A percentile compares a stretch with the other conserved stretches of the same genome.
phyloP scores from a whole-genome alignment of 495 filamentous ascomycete species.

The Penicillium chermesinum region DNA sequence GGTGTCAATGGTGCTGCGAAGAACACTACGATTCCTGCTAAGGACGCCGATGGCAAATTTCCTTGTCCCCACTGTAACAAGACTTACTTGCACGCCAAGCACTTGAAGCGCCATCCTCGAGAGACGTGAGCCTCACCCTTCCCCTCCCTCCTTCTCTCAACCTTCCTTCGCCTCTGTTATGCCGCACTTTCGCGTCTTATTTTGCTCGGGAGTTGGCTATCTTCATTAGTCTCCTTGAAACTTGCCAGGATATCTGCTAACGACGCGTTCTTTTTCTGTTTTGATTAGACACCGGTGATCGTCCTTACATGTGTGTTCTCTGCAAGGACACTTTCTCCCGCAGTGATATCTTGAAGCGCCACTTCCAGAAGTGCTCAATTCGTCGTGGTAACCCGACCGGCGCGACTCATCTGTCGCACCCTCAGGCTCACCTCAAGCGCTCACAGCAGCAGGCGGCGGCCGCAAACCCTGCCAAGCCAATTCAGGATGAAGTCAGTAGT shows the following conservation, averaged over 20 bases:
- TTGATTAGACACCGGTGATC: constrained; percentile 79
- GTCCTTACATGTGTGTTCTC: constrained; percentile 93
- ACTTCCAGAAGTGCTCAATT: constrained; percentile 97
- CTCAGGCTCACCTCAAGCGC: constrained; percentile 82
- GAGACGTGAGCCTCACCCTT: constrained; percentile 66
- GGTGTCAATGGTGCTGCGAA: constrained; percentile 61
- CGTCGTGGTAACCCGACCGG: constrained; percentile 91
- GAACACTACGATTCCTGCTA: constrained; percentile 74
- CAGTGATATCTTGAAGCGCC: constrained; percentile 95
- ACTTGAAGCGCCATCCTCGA: constrained; percentile 93
- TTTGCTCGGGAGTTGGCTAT: too few species aligned
- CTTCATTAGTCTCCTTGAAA: too few species aligned
- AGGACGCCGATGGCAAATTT: constrained; percentile 95
- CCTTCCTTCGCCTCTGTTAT: too few species aligned
- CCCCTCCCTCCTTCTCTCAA: not conserved
- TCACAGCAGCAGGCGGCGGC: constrained; percentile 47
- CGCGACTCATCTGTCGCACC: constrained; percentile 84
- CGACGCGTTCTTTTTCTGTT: constrained; percentile 13
- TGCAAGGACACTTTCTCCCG: constrained; percentile 98
- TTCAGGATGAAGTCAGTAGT: constrained; percentile 48
- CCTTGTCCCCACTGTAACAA: constrained; percentile 96
- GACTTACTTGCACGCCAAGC: constrained; percentile 95
- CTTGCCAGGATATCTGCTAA: constrained; percentile 9
- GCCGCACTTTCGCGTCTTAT: too few species aligned
- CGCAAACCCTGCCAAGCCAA: constrained; percentile 50